Conservation (phyloP, 1,284 basidiomycete species). For the Malassezia pachydermatis region DNA sequence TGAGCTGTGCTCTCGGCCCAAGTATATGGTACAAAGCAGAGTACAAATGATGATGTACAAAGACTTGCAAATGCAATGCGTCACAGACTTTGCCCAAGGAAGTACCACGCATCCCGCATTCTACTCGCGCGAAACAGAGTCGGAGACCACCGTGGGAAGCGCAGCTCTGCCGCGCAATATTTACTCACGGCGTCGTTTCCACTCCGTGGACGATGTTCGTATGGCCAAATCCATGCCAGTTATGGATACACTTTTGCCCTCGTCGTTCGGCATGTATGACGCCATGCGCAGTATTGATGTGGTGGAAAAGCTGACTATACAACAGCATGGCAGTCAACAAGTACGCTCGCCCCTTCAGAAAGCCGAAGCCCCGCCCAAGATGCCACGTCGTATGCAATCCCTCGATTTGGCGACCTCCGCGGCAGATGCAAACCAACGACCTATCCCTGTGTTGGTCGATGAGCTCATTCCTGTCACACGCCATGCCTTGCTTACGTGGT, state of each 20-base stretch:
- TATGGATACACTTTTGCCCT: neutral
- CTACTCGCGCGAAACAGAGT: too few relatives aligned
- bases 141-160: too few relatives aligned
- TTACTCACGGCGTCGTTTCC: too few relatives aligned
- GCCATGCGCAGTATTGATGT: conserved; percentile 8
- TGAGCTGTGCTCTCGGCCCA: conserved; percentile 42
- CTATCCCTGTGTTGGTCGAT: conserved; percentile 11
- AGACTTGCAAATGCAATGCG: conserved; percentile 3
- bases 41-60: conserved; percentile 1
- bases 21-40: conserved; percentile 31
- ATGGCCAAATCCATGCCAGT: neutral
- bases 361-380: neutral
- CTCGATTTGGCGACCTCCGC: conserved; percentile 7
- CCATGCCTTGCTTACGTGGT: conserved; percentile 4
- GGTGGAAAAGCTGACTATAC: conserved; percentile 8
- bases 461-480: conserved; percentile 4
- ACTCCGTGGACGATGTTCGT: too few relatives aligned
- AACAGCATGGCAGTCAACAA: neutral
- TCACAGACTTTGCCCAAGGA: conserved; percentile 9
- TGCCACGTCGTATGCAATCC: conserved; percentile 10
- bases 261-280: neutral
- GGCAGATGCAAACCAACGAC: neutral
- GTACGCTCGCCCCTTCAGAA: neutral
- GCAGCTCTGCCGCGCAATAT: too few relatives aligned
- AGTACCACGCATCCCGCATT: too few relatives aligned